phyloP scores from a whole-genome alignment of 2,329 filamentous ascomycete species.

The Cadophora sp. region DNA sequence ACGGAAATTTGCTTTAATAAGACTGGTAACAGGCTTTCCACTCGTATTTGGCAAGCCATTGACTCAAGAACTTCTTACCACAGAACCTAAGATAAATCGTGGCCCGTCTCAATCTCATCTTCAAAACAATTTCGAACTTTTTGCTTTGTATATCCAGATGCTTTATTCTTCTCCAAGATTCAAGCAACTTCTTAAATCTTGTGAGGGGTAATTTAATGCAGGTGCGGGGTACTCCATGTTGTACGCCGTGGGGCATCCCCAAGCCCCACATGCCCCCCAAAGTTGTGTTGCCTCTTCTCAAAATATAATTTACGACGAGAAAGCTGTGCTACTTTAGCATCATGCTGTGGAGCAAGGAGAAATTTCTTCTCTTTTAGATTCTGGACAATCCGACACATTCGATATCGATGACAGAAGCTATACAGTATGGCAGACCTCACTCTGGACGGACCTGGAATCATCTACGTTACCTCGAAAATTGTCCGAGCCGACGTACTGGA shows the following conservation, averaged over 20 bases:
- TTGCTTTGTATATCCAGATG: background rate
- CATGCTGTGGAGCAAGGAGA: background rate
- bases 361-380: background rate
- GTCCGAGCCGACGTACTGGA: background rate
- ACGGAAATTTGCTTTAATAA: too few relatives aligned
- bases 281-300: background rate
- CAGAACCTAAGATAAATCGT: background rate
- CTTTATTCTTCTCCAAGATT: background rate
- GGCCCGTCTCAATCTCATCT: background rate
- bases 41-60: too few relatives aligned
- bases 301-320: too few relatives aligned
- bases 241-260: background rate
- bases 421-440: background rate
- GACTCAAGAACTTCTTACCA: background rate
- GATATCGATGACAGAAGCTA: background rate
- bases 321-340: background rate
- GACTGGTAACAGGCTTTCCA: too few relatives aligned
- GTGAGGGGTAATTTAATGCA: slow-evolving; percentile 5
- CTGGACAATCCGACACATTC: background rate
- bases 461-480: background rate
- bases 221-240: background rate
- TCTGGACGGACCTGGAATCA: background rate
- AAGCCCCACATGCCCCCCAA: background rate
- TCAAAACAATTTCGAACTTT: background rate
- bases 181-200: background rate